Conservation (phyloP, 352 stramenopile genomes). For the Globisporangium nunn region DNA sequence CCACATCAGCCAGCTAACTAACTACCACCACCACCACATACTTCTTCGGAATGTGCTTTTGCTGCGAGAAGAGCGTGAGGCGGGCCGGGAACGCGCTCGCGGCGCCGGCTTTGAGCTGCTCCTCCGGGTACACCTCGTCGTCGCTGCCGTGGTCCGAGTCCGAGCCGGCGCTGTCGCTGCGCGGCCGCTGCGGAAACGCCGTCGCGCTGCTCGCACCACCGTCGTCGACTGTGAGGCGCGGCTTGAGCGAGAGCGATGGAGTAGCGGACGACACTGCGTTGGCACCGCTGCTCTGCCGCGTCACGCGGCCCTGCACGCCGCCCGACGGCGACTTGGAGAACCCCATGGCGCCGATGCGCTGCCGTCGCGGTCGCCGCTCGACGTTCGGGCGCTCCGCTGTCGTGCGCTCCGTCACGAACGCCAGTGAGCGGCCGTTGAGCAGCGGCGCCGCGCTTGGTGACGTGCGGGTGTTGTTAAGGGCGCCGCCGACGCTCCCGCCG, state of each 20-base stretch:
- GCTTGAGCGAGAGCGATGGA: slow-evolving; percentile 23
- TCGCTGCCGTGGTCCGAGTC: slow-evolving; percentile 41
- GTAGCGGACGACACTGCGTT: slow-evolving; percentile 6
- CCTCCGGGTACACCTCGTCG: slow-evolving; percentile 65
- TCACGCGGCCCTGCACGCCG: slow-evolving; percentile 5
- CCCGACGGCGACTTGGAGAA: slow-evolving; percentile 17
- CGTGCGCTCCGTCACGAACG: slow-evolving; percentile 36
- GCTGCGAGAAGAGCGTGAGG: slow-evolving; percentile 8
- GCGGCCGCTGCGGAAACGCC: slow-evolving; percentile 17
- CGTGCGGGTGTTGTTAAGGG: not conserved
- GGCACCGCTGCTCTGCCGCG: slow-evolving; percentile 10
- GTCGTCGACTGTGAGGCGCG: slow-evolving; percentile 19
- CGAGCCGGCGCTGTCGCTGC: slow-evolving; percentile 35
- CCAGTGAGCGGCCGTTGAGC: slow-evolving; percentile 28
- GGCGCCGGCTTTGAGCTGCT: slow-evolving; percentile 9
- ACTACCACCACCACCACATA: slow-evolving; percentile 5
- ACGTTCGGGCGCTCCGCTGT: slow-evolving; percentile 8
- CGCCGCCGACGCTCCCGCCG: slow-evolving; percentile 5
- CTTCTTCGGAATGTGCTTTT: slow-evolving; percentile 26
- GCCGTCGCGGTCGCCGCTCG: slow-evolving; percentile 32
- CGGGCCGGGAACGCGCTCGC: slow-evolving; percentile 34
- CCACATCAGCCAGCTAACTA: not conserved
- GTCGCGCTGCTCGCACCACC: not conserved
- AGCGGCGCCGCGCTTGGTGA: not conserved
- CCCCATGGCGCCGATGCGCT: slow-evolving; percentile 45